Conservation (phyloP, 73 alveolate species). For the Paramecium caudatum region DNA sequence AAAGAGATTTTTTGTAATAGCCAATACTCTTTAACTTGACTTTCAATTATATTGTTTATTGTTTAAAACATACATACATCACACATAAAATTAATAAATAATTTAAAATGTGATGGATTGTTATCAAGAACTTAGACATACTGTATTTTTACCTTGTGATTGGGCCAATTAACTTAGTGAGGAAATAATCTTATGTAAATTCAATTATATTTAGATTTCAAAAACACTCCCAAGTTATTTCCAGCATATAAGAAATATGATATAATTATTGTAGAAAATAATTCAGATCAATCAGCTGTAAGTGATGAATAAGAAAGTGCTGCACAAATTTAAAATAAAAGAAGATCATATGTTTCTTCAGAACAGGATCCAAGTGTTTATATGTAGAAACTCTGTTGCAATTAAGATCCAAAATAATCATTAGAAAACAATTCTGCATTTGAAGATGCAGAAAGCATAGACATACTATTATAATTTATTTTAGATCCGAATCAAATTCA, state of each 20-base stretch:
- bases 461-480: not conserved
- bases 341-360: not conserved
- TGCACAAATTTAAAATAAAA: not conserved
- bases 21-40: not conserved
- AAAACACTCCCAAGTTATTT: slow-evolving; percentile 22
- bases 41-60: not conserved
- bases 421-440: not conserved
- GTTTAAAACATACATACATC: not conserved
- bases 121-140: not conserved
- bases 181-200: not conserved
- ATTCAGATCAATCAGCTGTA: not conserved
- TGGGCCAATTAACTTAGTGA: slow-evolving; percentile 10
- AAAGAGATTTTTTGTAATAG: not conserved
- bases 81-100: not conserved
- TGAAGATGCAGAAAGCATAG: not conserved
- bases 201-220: not conserved
- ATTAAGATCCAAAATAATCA: not conserved
- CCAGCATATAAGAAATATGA: slow-evolving; percentile 11
- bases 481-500: not conserved
- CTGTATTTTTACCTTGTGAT: not conserved
- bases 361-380: slow-evolving; percentile 36
- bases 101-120: not conserved
- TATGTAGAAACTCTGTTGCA: not conserved
- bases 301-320: not conserved
- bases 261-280: not conserved